These are phyloP conservation scores for Eucalyptus pauciflora DNA, from an alignment of 345 rosid species.

Conservation along the genomic window DNA sequence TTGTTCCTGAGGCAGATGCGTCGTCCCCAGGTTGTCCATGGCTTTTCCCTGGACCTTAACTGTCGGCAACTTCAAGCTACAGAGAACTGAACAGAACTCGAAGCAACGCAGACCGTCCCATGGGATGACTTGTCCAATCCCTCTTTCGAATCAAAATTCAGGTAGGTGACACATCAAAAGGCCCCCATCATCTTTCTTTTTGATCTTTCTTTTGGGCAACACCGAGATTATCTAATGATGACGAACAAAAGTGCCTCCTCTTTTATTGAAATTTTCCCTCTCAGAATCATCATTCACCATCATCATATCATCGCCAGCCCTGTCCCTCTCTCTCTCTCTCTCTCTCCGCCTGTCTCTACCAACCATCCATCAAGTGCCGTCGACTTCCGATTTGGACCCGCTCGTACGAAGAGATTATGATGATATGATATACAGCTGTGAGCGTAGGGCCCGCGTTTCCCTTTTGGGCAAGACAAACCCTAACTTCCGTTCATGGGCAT, in stretches of 20 bases:
- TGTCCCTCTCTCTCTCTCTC: neutral
- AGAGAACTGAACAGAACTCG: neutral
- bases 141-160: neutral
- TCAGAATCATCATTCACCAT: neutral
- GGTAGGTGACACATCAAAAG: neutral
- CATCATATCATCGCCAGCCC: neutral
- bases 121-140: neutral
- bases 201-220: neutral
- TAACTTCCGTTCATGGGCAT: neutral
- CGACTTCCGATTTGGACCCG: neutral
- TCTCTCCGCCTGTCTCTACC: neutral
- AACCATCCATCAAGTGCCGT: neutral
- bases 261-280: neutral
- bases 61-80: neutral
- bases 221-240: conserved; percentile 15
- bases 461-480: conserved; percentile 17
- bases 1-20: neutral
- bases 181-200: neutral
- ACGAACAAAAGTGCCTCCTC: neutral
- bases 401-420: neutral
- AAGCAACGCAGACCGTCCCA: neutral
- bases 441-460: conserved; percentile 4
- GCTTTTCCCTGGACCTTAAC: neutral
- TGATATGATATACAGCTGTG: conserved; percentile 19
- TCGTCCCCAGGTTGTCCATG: neutral